Conservation (phyloP, 2,329 filamentous ascomycete species). For the Clarireedia paspali region DNA sequence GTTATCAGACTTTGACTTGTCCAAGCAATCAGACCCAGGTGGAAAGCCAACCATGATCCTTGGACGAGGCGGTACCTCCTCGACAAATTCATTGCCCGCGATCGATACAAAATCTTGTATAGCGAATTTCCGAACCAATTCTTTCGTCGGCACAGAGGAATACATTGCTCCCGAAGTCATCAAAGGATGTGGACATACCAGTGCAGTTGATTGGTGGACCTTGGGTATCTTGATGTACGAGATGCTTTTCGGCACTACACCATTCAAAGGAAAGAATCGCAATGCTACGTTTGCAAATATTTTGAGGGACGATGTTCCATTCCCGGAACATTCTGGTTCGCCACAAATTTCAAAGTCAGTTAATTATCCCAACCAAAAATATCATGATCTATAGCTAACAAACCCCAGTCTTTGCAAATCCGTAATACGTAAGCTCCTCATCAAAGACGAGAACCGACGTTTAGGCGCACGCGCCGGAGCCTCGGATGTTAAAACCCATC, state of each 20-base stretch:
- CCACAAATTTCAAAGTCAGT: constrained; percentile 89
- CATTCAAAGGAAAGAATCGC: constrained; percentile 98
- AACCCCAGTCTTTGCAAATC: constrained; percentile 79
- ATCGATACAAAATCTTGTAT: constrained; percentile 99
- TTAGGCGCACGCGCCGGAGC: constrained; percentile 90
- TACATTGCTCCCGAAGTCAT: constrained; percentile 99
- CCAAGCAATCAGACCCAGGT: constrained; percentile 92
- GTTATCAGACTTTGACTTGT: constrained; percentile 97
- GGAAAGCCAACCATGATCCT: constrained; percentile 98
- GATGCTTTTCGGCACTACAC: constrained; percentile 97
- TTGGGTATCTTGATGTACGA: constrained; percentile 95
- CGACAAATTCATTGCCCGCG: constrained; percentile 76
- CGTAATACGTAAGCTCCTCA: constrained; percentile 88
- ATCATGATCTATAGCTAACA: constrained; percentile 27
- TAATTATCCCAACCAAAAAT: neutral
- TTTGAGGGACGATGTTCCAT: constrained; percentile 87
- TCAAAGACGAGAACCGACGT: constrained; percentile 93
- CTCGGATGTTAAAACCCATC: constrained; percentile 91
- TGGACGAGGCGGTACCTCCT: constrained; percentile 69
- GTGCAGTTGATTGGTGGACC: constrained; percentile 99
- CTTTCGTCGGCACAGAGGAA: constrained; percentile 96
- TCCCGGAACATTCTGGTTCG: constrained; percentile 78
- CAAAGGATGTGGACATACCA: constrained; percentile 96
- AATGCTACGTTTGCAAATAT: constrained; percentile 99
- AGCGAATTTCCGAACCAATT: constrained; percentile 95